A percentile compares a stretch with the other conserved stretches of the same genome.
Conservation (phyloP, 2,329 filamentous ascomycete species). For the Colletotrichum abscissum region DNA sequence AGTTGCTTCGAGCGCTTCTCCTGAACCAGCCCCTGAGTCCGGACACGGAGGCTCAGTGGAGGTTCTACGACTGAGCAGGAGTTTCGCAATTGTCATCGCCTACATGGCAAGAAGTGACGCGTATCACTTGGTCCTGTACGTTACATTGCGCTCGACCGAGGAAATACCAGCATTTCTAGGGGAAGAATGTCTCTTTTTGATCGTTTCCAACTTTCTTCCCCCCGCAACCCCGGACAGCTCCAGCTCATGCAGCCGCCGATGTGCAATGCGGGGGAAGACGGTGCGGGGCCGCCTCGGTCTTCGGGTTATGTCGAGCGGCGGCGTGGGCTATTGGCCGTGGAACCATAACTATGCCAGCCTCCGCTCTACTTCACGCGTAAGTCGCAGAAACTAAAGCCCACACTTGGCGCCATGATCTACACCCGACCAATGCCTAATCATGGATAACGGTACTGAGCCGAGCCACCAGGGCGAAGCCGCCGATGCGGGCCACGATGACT, state of each 20-base stretch:
- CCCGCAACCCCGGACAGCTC: not conserved
- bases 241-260: not conserved
- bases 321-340: not conserved
- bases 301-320: not conserved
- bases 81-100: too few relatives aligned
- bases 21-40: constrained; percentile 51
- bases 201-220: not conserved
- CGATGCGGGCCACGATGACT: constrained; percentile 38
- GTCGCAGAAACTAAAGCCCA: not conserved
- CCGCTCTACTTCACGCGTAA: not conserved
- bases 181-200: not conserved
- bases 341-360: constrained; percentile 2
- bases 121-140: not conserved
- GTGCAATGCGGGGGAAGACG: not conserved
- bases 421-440: not conserved
- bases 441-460: not conserved
- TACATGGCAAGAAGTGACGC: not conserved
- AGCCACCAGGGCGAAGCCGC: constrained; percentile 39
- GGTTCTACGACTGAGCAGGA: constrained; percentile 52
- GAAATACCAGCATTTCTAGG: not conserved
- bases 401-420: too few relatives aligned
- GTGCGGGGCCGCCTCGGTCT: not conserved
- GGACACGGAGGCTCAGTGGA: constrained; percentile 61
- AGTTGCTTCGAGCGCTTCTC: constrained; percentile 62
- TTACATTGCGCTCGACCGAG: not conserved